phyloP scores from a whole-genome alignment of 139 green algal genomes.

The Coelastrella sp. region DNA sequence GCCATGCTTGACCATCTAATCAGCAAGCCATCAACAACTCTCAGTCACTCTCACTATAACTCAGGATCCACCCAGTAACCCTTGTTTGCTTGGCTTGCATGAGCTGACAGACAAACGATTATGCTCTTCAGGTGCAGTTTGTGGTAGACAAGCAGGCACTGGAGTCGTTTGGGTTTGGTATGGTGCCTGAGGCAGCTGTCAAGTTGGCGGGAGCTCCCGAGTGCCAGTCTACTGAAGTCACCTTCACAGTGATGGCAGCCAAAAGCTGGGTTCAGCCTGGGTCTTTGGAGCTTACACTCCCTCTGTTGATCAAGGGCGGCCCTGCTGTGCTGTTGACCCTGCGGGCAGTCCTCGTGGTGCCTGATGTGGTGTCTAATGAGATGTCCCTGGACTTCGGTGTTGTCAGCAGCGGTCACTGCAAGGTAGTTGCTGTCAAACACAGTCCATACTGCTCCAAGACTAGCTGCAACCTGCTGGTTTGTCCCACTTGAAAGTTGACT shows the following conservation, averaged over 20 bases:
- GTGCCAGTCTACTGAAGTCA: constrained; percentile 58
- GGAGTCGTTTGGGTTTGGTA: constrained; percentile 69
- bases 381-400: constrained; percentile 69
- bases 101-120: not conserved
- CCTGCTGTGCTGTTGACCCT: constrained; percentile 75
- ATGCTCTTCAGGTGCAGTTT: constrained; percentile 52
- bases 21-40: not conserved
- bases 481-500: no score
- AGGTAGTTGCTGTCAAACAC: constrained; percentile 42
- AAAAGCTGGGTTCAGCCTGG: constrained; percentile 60
- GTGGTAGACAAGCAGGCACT: constrained; percentile 71
- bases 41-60: no score
- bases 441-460: no score
- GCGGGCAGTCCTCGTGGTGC: constrained; percentile 64
- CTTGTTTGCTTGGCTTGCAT: not conserved
- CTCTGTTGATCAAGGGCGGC: constrained; percentile 68
- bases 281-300: constrained; percentile 65
- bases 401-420: constrained; percentile 71
- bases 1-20: not conserved
- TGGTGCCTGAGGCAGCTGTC: constrained; percentile 74
- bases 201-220: constrained; percentile 77
- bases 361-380: constrained; percentile 57
- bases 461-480: no score
- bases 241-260: constrained; percentile 58
- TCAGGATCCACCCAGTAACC: not conserved